Evolutionary conservation across 2,329 filamentous ascomycete genomes (phyloP), one percentile per base, ranked within the genome.

Genomic region (Pyrenochaeta sp.): DNA sequence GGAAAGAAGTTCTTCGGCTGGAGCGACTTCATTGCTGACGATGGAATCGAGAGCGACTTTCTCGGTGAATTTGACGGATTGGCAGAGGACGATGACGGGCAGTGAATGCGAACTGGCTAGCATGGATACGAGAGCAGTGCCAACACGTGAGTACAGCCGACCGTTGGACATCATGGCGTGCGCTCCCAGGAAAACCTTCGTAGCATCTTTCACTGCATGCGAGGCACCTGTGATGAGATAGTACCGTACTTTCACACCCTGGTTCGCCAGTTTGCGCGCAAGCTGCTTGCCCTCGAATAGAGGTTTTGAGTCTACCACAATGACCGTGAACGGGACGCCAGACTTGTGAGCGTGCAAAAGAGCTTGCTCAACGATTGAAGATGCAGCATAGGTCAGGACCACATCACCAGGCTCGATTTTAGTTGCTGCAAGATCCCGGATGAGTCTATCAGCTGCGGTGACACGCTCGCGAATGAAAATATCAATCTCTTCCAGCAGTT

Each of bases 81-180:
- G 93, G 71, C 90, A 96, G 46, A 95, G 88, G 3, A 95, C 90
- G 22, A 95, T 86, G 45, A 97, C 90, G 1, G 89, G 88, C 24
- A 92, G 83, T 44, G 87, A 86, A 14, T 85, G 79, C 43, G 88
- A 84, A 37, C 86, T 84, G 5, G 92, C 93, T 28, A 88, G 85
- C 77, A 94, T 88, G 13, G 93, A 92, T 7, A 97, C 82, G 46
- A 94, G 83, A 17, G 89, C 90, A 3, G 92, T 96, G 48, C 94
- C 94, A 7, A 90, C 85, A 14, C 91, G 85, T 4, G 89, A 93
- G 72, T 95, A 96, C 59, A 99, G 81, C 22, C 89, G 83, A 6
- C 94, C 94, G 71, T 97, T 97, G 58, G 89, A 92, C 75, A 96
- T 94, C 85, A 99, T 94, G 26, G 90, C 89, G 68, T 96, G 92